phyloP scores from a whole-genome alignment of 805 yeast species.

The Priceomyces carsonii region DNA sequence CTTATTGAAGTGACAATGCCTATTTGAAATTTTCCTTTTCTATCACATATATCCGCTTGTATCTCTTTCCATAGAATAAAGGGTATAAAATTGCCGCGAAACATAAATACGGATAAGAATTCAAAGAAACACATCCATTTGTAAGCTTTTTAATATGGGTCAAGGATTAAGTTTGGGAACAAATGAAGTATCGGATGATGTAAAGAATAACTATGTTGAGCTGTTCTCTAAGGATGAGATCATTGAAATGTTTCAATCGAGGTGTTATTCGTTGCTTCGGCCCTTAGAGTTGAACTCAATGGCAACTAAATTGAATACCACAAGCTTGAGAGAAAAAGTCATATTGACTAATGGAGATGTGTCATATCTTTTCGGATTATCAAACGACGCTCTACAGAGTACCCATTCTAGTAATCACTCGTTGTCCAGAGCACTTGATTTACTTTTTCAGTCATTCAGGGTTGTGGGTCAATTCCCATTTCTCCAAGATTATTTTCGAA shows the following conservation, averaged over 20 bases:
- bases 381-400: constrained; percentile 8
- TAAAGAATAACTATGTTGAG: too few relatives aligned
- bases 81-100: too few relatives aligned
- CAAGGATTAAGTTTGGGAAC: constrained; percentile 14
- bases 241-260: constrained; percentile 17
- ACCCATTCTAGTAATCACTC: constrained; percentile 2
- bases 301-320: constrained; percentile 15
- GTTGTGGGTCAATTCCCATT: constrained; percentile 54
- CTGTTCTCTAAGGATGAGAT: constrained; percentile 21
- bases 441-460: constrained; percentile 41
- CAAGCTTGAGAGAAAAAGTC: constrained; percentile 14
- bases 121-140: too few relatives aligned
- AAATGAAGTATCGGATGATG: too few relatives aligned
- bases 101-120: too few relatives aligned
- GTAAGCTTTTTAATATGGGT: too few relatives aligned
- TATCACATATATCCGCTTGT: too few relatives aligned
- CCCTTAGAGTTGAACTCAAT: constrained; percentile 21
- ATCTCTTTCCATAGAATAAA: too few relatives aligned
- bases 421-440: constrained; percentile 10
- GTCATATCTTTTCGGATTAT: constrained; percentile 18
- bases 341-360: constrained; percentile 20
- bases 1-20: too few relatives aligned
- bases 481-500: constrained; percentile 28
- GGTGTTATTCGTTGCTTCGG: constrained; percentile 16
- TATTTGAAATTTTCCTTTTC: too few relatives aligned